Conservation (phyloP, 768 basidiomycete genomes). For the Amyloporia xantha region DNA sequence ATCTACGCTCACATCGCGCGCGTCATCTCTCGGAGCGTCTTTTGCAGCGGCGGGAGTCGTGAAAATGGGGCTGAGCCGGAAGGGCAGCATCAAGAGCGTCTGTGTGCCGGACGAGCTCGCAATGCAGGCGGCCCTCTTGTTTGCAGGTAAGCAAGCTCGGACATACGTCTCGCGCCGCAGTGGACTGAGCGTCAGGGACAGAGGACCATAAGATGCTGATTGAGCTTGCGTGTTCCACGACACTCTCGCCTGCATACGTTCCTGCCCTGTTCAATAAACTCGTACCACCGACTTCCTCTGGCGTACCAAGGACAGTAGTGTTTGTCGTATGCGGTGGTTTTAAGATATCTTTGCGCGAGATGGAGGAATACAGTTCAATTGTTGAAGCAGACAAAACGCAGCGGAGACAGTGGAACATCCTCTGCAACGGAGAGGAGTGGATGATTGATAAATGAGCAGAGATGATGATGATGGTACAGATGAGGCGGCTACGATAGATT, state of each 20-base stretch:
- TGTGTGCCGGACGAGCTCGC: slow-evolving; percentile 62
- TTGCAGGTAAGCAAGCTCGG: slow-evolving; percentile 44
- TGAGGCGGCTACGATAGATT: background rate
- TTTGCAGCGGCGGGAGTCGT: slow-evolving; percentile 55
- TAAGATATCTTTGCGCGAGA: slow-evolving; percentile 53
- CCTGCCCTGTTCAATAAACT: slow-evolving; percentile 46
- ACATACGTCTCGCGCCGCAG: background rate
- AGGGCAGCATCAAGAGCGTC: slow-evolving; percentile 50
- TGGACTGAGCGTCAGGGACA: slow-evolving; percentile 18
- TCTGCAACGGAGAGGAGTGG: slow-evolving; percentile 12
- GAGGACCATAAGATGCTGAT: slow-evolving; percentile 74
- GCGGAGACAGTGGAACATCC: slow-evolving; percentile 19
- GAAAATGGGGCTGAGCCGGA: slow-evolving; percentile 55
- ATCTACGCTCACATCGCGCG: slow-evolving; percentile 49
- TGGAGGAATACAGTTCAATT: slow-evolving; percentile 39
- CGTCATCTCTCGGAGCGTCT: slow-evolving; percentile 69
- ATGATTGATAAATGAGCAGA: background rate
- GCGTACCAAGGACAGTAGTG: slow-evolving; percentile 37
- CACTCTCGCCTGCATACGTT: slow-evolving; percentile 61
- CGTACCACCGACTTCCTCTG: slow-evolving; percentile 29
- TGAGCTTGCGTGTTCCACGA: slow-evolving; percentile 69
- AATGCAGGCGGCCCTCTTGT: slow-evolving; percentile 51
- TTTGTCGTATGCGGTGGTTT: slow-evolving; percentile 71
- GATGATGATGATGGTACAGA: background rate
- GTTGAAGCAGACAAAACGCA: slow-evolving; percentile 30